These are phyloP conservation scores for Kokia cookei DNA, from an alignment of 441 rosid genomes.

Conservation along the genomic window DNA sequence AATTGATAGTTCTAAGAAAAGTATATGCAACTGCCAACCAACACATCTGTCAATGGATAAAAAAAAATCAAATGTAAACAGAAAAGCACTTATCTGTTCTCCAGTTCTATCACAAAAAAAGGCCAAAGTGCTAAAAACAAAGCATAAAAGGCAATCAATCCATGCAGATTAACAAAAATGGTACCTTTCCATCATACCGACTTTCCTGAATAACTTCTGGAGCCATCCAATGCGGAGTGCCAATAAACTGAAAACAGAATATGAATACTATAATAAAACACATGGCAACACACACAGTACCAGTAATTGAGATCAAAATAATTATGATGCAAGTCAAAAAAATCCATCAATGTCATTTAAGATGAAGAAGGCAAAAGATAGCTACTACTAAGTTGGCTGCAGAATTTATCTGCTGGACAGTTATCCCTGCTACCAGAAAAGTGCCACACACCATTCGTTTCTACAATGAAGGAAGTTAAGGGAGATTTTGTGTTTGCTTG, in stretches of 20 bases:
- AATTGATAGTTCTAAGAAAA: background rate
- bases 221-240: slow-evolving; percentile 99
- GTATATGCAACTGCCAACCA: background rate
- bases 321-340: background rate
- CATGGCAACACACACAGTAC: background rate
- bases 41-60: background rate
- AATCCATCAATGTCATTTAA: background rate
- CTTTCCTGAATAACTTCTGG: slow-evolving; percentile 99
- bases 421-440: background rate
- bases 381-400: background rate
- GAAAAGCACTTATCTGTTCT: background rate
- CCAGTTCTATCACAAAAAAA: background rate
- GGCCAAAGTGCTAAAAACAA: background rate
- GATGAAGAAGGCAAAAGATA: background rate
- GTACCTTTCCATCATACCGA: slow-evolving; percentile 99
- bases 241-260: slow-evolving; percentile 72
- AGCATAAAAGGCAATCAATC: background rate
- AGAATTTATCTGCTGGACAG: background rate
- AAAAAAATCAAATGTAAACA: background rate
- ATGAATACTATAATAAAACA: slow-evolving; percentile 5
- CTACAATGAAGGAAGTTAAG: background rate
- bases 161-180: slow-evolving; percentile 8
- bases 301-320: background rate
- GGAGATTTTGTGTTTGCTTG: background rate
- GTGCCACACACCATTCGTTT: background rate